These are phyloP conservation scores for Inga oerstediana DNA, from an alignment of 306 rosid species.

Conservation along the genomic window DNA sequence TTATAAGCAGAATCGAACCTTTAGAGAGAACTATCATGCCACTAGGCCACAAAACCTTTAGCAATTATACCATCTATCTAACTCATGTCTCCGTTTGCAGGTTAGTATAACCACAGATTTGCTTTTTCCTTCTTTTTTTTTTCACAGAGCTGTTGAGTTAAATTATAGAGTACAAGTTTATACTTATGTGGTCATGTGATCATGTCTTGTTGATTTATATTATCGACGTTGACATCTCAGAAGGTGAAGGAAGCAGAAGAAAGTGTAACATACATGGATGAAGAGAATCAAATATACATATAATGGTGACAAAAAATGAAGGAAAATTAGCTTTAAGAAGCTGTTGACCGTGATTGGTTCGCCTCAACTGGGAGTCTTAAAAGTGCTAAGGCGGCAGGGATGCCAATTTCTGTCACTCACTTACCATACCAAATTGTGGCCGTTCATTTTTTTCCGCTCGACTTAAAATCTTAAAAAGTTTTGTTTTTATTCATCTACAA, in stretches of 20 bases:
- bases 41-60: too few relatives aligned
- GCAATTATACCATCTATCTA: not conserved
- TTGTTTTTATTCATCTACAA: not conserved
- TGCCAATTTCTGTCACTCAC: not conserved
- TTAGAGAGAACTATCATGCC: too few relatives aligned
- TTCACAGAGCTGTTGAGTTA: not conserved
- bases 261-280: not conserved
- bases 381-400: not conserved
- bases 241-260: not conserved
- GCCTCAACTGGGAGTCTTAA: not conserved
- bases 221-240: not conserved
- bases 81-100: not conserved
- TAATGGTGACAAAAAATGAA: not conserved
- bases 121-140: not conserved
- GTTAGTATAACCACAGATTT: not conserved
- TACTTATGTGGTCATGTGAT: not conserved
- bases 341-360: not conserved
- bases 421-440: not conserved
- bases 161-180: not conserved
- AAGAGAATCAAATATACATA: not conserved
- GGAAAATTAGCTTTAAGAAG: not conserved
- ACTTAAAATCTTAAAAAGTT: too few relatives aligned
- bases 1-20: too few relatives aligned
- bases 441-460: not conserved
- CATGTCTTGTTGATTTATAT: not conserved